Percentiles rank a stretch among this genome's conserved stretches.
These are phyloP conservation scores for Aspergillus aculeatus DNA, from an alignment of 2,329 filamentous ascomycete genomes.

Conservation along the genomic window DNA sequence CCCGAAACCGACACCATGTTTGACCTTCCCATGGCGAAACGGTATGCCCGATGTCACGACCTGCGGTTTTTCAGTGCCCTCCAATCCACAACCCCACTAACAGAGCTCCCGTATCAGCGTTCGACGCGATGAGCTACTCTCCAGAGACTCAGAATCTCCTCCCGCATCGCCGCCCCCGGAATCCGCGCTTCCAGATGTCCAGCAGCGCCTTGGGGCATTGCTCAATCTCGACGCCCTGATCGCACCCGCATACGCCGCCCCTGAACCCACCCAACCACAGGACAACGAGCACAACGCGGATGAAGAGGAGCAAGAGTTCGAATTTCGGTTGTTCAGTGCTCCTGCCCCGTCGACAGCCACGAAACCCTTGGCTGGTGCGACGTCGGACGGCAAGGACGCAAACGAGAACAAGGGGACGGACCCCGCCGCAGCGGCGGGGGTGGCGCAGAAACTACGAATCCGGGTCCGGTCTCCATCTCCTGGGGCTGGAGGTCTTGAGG, in stretches of 20 bases:
- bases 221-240: conserved; percentile 33
- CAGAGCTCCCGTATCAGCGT: conserved; percentile 24
- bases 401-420: neutral
- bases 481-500: conserved; percentile 21
- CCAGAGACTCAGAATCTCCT: conserved; percentile 30
- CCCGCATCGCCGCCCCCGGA: conserved; percentile 32
- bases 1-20: conserved; percentile 28
- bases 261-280: conserved; percentile 4
- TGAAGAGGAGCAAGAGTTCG: conserved; percentile 45
- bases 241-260: neutral
- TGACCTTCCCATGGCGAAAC: conserved; percentile 37
- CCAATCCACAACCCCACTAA: neutral
- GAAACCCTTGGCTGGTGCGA: neutral
- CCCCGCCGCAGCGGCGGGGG: neutral
- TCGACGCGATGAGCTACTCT: conserved; percentile 38
- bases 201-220: conserved; percentile 33
- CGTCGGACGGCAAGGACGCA: neutral
- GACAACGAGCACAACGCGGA: conserved; percentile 17
- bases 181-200: conserved; percentile 27
- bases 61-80: neutral
- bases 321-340: conserved; percentile 43
- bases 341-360: conserved; percentile 15
- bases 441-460: conserved; percentile 38
- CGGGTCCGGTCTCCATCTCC: conserved; percentile 42
- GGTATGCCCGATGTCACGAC: conserved; percentile 25